Base-by-base conservation (phyloP, 2,329 filamentous ascomycete species). In the Ceratocystis cacaofunesta region DNA sequence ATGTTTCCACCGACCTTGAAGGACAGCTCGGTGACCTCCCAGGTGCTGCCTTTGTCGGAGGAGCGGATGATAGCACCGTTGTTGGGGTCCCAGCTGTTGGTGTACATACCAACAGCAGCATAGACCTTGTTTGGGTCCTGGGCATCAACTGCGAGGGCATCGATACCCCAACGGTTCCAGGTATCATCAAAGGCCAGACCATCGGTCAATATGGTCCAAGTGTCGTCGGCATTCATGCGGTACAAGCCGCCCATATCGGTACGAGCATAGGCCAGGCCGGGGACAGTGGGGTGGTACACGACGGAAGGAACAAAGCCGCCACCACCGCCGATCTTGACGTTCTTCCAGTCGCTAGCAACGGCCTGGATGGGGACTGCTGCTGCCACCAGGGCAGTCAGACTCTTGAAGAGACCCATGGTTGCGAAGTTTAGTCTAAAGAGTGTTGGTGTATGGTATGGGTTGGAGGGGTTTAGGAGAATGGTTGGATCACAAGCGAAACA, bases 1-100 rank as follows among this genome's bases (percentile, higher is more conserved):
- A 84, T 84, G 70, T 85, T 85, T 0, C 82, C 82, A 6, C 82
- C 82, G 58, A 83, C 80, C 70, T 85, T 85, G 75, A 85, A 85
- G 1, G 80, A 76, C 0, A 85, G 74, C 5, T 74, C 73, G 0
- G 79, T 78, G 22, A 76, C 74, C 1, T 74, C 70, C 79, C 80
- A 85, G 0, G 81, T 83, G 2, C 72, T 72, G 1, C 82, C 82
- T 69, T 77, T 75, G 69, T 85, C 80, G 7, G 76, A 78, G 7
- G 80, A 83, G 32, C 78, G 77, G 41, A 82, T 76, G 46, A 85
- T 82, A 6, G 79, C 75, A 6, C 81, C 82, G 3, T 78, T 76
- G 65, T 79, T 81, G 0, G 82, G 80, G 66, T 85, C 82, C 81
- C 81, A 84, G 68, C 74, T 74, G 70, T 80, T 84, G n/a, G 81